Evolutionary conservation across 495 filamentous ascomycete species (phyloP), one percentile per base, ranked within the genome.

Genomic region (Penicillium goetzii): DNA sequence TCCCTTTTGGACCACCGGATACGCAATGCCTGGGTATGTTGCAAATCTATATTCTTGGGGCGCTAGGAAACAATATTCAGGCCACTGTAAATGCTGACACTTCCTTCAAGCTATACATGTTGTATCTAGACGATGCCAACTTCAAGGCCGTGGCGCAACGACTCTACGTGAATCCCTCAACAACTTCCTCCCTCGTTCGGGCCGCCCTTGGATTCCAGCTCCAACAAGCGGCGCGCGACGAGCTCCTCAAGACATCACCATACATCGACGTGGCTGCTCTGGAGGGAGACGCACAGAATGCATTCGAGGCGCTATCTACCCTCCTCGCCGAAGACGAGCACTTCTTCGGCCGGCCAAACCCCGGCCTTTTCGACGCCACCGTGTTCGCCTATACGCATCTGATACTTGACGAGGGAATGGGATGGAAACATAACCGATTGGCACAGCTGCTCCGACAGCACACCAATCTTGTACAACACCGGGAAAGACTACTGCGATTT

Each of bases 331-430:
- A 84, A 1, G 78, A 88, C 49, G 64, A 81, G 36, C 90, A 88
- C 78, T 93, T 92, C 73, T 92, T 92, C 74, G 83, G 79, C 4
- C 78, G 77, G 4, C 70, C 76, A 11, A 79, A 76, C 28, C 92
- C 95, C 2, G 85, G 86, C 0, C 68, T 93, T 14, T 92, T 99
- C 66, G 95, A 99, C 75, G 92, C 93, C 28, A 86, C 83, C 59
- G 86, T 97, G 25, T 98, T 97, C 79, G 89, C 91, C 26, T 99
- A 97, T 75, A 92, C 91, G n/a, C 84, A 94, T 72, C 72, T 97
- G 21, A 81, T 97, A 33, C 71, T 96, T 62, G 84, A 89, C 64
- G 77, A 84, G 10, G 67, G 63, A 3, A 71, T 89, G 66, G 82
- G 76, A 4, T 92, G 88, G 90, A 81, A 78, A 62, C 77, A 80